Evolutionary conservation across 352 stramenopile species (phyloP).

Genomic region (Pythium rhizo-oryzae): DNA sequence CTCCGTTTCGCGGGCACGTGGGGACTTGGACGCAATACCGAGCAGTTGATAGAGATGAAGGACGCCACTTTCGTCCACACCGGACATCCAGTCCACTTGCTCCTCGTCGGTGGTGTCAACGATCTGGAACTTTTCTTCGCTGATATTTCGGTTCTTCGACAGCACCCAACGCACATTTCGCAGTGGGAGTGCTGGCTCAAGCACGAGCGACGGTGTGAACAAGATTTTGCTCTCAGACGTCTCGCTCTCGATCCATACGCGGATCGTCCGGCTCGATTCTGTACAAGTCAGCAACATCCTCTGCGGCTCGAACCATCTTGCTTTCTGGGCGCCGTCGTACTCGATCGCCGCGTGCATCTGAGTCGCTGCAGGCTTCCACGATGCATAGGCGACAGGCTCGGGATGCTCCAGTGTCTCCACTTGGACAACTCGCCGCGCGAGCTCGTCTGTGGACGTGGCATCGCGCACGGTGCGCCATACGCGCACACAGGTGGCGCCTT

Average conservation of each 20-base stretch:
- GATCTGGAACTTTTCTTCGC: constrained; percentile 71
- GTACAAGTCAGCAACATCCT: constrained; percentile 82
- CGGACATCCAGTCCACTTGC: constrained; percentile 77
- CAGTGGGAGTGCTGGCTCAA: constrained; percentile 57
- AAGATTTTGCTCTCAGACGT: background rate
- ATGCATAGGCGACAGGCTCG: constrained; percentile 76
- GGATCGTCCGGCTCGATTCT: constrained; percentile 39
- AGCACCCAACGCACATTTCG: constrained; percentile 79
- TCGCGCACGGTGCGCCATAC: constrained; percentile 60
- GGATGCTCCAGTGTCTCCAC: constrained; percentile 53
- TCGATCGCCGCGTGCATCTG: constrained; percentile 55
- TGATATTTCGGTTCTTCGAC: constrained; percentile 82
- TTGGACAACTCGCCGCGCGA: constrained; percentile 22
- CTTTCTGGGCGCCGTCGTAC: constrained; percentile 57
- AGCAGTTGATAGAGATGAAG: constrained; percentile 70
- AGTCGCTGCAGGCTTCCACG: constrained; percentile 76
- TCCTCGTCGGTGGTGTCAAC: constrained; percentile 42
- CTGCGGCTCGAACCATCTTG: constrained; percentile 74
- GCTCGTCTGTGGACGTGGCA: background rate
- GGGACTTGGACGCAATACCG: constrained; percentile 34
- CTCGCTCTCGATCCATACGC: constrained; percentile 64
- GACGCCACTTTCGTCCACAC: constrained; percentile 63
- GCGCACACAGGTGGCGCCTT: constrained; percentile 37
- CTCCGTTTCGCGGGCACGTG: constrained; percentile 58
- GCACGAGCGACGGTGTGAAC: constrained; percentile 47